Evolutionary conservation across 306 rosid genomes (phyloP).

Genomic region (Acmispon strigosus): DNA sequence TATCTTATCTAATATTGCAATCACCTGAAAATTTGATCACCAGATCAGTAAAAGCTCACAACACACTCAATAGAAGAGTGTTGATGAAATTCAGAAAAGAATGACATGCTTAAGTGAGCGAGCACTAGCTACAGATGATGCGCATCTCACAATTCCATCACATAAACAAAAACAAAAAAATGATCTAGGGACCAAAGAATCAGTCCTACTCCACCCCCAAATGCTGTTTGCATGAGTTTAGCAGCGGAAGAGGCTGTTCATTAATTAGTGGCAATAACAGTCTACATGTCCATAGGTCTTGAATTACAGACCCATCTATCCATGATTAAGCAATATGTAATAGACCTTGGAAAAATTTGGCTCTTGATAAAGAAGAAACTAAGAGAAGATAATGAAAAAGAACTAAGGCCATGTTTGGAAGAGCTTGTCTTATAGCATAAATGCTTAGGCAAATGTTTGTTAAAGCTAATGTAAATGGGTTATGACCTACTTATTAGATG

Average conservation of each 20-base stretch:
- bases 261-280: not conserved
- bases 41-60: slow-evolving; percentile 15
- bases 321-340: not conserved
- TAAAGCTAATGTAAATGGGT: no score
- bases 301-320: not conserved
- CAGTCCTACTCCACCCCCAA: not conserved
- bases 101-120: slow-evolving; percentile 2
- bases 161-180: not conserved
- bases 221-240: not conserved
- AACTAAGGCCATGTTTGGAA: not conserved
- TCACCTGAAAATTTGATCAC: slow-evolving; percentile 53
- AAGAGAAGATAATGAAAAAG: not conserved
- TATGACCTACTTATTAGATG: no score
- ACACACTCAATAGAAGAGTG: not conserved
- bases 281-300: not conserved
- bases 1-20: slow-evolving; percentile 76
- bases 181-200: not conserved
- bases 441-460: no score
- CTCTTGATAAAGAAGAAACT: not conserved
- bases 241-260: not conserved
- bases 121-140: not conserved
- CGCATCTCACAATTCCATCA: not conserved
- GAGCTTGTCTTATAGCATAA: no score
- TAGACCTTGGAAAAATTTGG: not conserved
- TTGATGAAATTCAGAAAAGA: slow-evolving; percentile 4